phyloP scores from a whole-genome alignment of 306 rosid genomes.

The Pueraria montana region DNA sequence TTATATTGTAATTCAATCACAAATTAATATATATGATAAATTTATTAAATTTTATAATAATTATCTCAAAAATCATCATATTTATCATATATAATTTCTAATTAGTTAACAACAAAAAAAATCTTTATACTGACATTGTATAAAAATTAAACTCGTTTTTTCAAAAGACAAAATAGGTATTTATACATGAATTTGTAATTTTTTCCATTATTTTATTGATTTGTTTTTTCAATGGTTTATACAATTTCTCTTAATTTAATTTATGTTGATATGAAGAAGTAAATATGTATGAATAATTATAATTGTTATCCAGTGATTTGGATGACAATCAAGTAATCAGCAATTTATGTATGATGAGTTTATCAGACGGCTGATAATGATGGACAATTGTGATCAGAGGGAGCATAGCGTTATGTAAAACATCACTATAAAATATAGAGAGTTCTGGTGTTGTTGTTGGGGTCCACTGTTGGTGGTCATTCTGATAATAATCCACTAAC shows the following conservation, averaged over 20 bases:
- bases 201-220: not conserved
- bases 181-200: not conserved
- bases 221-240: not conserved
- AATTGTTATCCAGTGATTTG: not conserved
- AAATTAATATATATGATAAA: no score
- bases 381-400: not conserved
- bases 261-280: not conserved
- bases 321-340: not conserved
- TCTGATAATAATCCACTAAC: slow-evolving; percentile 17
- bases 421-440: not conserved
- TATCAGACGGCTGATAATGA: not conserved
- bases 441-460: slow-evolving; percentile 1
- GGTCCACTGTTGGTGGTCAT: slow-evolving; percentile 41
- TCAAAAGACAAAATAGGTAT: no score
- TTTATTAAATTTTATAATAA: no score
- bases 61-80: no score
- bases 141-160: no score
- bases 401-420: not conserved
- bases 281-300: not conserved
- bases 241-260: not conserved
- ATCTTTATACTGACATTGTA: no score
- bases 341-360: not conserved
- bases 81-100: no score
- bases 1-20: no score
- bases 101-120: no score